phyloP scores from a whole-genome alignment of 1,284 basidiomycete species.

The Kalmanozyma brasiliensis region DNA sequence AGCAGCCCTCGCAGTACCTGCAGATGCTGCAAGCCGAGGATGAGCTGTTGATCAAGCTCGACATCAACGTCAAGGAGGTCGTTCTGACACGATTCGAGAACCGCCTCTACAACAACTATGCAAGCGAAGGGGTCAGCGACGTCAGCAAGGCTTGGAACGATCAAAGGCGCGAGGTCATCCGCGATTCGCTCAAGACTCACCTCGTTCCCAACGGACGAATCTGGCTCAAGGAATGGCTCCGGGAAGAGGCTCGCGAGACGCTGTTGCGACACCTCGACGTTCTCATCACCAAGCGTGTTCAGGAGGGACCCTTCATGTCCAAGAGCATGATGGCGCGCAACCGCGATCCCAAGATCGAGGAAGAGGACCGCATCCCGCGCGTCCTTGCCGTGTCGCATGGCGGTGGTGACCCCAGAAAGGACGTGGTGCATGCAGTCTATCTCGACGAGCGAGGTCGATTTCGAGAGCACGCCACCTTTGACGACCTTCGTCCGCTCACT shows the following conservation, averaged over 20 bases:
- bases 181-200: slow-evolving; percentile 81
- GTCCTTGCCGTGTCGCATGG: slow-evolving; percentile 95
- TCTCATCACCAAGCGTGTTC: slow-evolving; percentile 67
- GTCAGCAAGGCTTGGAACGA: slow-evolving; percentile 92
- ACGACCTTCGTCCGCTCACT: slow-evolving; percentile 71
- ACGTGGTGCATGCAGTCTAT: slow-evolving; percentile 85
- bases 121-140: slow-evolving; percentile 85
- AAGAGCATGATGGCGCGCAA: slow-evolving; percentile 59
- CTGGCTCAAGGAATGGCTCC: slow-evolving; percentile 89
- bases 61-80: slow-evolving; percentile 73
- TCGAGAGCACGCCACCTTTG: slow-evolving; percentile 86
- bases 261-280: slow-evolving; percentile 58
- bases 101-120: slow-evolving; percentile 80
- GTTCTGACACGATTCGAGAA: slow-evolving; percentile 53
- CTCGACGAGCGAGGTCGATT: slow-evolving; percentile 88
- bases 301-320: slow-evolving; percentile 77
- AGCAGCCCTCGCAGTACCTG: slow-evolving; percentile 77
- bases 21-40: slow-evolving; percentile 91
- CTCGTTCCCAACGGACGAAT: slow-evolving; percentile 83
- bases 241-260: slow-evolving; percentile 86
- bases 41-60: slow-evolving; percentile 83
- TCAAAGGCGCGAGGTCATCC: slow-evolving; percentile 81
- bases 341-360: slow-evolving; percentile 69
- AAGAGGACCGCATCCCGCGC: slow-evolving; percentile 78
- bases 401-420: slow-evolving; percentile 89